A percentile compares a stretch with the other conserved stretches of the same genome.
Conservation (phyloP, 176 grass and related monocot genomes). For the Rhynchospora tenuis region DNA sequence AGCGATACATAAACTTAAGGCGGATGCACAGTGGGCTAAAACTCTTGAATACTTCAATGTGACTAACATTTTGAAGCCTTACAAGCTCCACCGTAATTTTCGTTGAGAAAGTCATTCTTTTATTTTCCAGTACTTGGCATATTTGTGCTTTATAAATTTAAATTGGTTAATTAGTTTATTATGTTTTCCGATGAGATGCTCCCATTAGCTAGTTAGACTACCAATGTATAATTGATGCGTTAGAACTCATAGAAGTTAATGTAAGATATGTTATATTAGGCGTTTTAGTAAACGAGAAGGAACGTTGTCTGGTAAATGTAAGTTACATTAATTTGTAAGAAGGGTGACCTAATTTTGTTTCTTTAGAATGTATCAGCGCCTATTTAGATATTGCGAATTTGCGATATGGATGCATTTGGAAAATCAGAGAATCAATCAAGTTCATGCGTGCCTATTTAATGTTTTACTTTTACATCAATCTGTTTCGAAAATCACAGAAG, state of each 20-base stretch:
- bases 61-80: conserved; percentile 33
- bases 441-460: no score
- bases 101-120: neutral
- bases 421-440: no score
- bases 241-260: neutral
- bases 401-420: no score
- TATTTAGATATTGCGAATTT: no score
- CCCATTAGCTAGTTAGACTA: neutral
- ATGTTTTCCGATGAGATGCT: neutral
- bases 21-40: conserved; percentile 23
- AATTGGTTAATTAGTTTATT: neutral
- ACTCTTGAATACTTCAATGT: conserved; percentile 50
- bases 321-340: neutral
- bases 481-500: no score
- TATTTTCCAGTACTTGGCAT: neutral
- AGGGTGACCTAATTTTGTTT: neutral
- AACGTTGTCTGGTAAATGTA: neutral
- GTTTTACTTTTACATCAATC: no score
- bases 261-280: neutral
- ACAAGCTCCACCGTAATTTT: neutral
- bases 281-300: neutral
- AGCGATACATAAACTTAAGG: conserved; percentile 47
- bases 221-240: neutral
- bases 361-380: neutral
- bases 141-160: neutral